These are phyloP conservation scores for Sporisorium exsertum DNA, from an alignment of 1,284 basidiomycete genomes.

Conservation along the genomic window DNA sequence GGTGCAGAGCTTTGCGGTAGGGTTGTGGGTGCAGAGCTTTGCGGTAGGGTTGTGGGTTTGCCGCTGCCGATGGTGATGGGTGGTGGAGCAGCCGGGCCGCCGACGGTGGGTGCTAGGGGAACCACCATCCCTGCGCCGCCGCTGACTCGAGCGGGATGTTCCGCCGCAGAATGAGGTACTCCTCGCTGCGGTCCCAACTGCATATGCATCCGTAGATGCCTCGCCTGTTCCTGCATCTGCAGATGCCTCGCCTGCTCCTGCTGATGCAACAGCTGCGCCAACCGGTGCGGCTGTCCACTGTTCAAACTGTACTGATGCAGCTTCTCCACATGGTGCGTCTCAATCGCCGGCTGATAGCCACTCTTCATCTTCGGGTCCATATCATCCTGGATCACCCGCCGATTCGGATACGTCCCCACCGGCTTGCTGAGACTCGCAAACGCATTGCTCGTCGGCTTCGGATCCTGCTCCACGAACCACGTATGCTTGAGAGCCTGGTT, in stretches of 20 bases:
- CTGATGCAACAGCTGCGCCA: slow-evolving; percentile 31
- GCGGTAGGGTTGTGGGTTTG: slow-evolving; percentile 19
- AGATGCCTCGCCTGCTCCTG: slow-evolving; percentile 32
- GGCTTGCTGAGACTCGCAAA: slow-evolving; percentile 70
- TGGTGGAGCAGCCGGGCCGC: slow-evolving; percentile 40
- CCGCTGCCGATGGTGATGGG: slow-evolving; percentile 30
- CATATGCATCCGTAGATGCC: no score
- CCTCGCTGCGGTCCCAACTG: neutral
- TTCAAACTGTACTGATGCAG: slow-evolving; percentile 24
- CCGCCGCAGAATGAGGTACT: neutral
- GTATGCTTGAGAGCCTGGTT: slow-evolving; percentile 81
- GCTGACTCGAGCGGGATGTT: neutral
- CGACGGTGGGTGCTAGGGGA: slow-evolving; percentile 14
- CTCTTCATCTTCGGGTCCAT: slow-evolving; percentile 70
- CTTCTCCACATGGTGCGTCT: slow-evolving; percentile 28
- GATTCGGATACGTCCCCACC: slow-evolving; percentile 70
- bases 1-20: slow-evolving; percentile 15
- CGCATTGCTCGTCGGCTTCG: slow-evolving; percentile 66
- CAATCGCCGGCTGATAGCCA: slow-evolving; percentile 40
- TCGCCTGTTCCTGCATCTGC: slow-evolving; percentile 32
- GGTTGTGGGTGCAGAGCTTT: slow-evolving; percentile 14
- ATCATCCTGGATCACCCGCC: slow-evolving; percentile 73
- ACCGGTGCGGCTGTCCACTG: slow-evolving; percentile 18
- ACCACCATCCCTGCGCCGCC: neutral
- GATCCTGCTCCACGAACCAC: slow-evolving; percentile 72